Percentiles rank a stretch among this genome's conserved stretches.
phyloP scores from a whole-genome alignment of 2,329 filamentous ascomycete species.

The Aspergillus pseudotamarii region DNA sequence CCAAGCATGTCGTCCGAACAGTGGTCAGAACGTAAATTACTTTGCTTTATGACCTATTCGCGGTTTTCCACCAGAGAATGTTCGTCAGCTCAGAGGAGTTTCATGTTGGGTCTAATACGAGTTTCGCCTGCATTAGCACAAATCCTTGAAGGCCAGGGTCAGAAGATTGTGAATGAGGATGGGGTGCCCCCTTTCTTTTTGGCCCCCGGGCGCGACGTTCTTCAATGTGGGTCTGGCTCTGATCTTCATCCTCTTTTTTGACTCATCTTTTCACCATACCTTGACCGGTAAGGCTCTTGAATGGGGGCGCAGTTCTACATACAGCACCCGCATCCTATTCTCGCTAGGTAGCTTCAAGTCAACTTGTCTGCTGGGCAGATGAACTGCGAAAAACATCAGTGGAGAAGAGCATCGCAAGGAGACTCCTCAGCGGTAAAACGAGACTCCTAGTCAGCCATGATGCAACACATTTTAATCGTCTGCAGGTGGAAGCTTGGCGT shows the following conservation, averaged over 20 bases:
- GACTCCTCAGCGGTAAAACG: background rate
- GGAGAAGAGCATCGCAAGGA: background rate
- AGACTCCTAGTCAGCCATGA: background rate
- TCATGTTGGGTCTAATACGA: background rate
- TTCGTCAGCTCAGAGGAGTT: background rate
- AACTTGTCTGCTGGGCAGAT: background rate
- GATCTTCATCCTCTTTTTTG: background rate
- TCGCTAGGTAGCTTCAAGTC: background rate
- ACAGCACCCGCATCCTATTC: background rate
- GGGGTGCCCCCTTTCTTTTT: background rate
- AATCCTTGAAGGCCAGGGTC: background rate
- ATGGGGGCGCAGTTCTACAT: background rate
- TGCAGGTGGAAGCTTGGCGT: background rate
- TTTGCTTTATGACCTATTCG: background rate
- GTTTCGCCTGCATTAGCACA: background rate
- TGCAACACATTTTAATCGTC: background rate
- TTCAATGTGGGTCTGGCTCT: background rate
- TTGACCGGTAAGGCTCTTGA: background rate
- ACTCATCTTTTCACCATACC: background rate
- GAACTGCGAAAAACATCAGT: background rate
- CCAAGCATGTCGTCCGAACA: background rate
- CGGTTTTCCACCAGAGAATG: background rate
- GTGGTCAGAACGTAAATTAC: background rate
- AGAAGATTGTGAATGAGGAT: background rate
- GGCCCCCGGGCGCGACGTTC: background rate